A percentile compares a stretch with the other conserved stretches of the same genome.
phyloP scores from a whole-genome alignment of 371 early-diverging fungal species.

The Blakeslea trispora region DNA sequence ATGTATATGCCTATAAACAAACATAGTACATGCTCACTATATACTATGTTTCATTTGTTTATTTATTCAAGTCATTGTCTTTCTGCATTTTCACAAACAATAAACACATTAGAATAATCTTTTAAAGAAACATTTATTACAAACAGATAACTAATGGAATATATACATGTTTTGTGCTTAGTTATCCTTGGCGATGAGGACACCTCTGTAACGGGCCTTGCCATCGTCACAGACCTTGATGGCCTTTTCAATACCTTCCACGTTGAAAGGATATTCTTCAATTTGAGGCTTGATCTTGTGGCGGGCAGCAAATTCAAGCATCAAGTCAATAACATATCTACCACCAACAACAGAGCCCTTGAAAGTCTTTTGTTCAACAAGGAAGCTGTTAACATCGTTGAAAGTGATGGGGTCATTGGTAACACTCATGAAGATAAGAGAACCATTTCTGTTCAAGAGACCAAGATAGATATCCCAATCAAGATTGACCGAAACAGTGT shows the following conservation, averaged over 20 bases:
- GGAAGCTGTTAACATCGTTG: conserved; percentile 23
- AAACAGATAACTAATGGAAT: no score
- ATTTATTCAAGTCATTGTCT: no score
- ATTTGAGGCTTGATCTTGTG: conserved; percentile 53
- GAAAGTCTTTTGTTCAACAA: conserved; percentile 35
- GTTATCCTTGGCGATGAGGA: conserved; percentile 33
- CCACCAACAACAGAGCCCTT: conserved; percentile 51
- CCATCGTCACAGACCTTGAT: conserved; percentile 28
- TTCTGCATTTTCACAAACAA: no score
- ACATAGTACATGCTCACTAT: no score
- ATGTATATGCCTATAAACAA: no score
- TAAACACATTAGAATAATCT: no score
- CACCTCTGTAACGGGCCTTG: conserved; percentile 41
- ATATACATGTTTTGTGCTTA: background rate
- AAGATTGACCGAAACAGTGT: conserved; percentile 45
- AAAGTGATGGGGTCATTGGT: conserved; percentile 37
- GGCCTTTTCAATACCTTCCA: conserved; percentile 32
- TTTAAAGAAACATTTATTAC: no score
- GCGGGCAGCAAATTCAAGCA: conserved; percentile 54
- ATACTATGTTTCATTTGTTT: no score
- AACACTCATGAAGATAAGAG: conserved; percentile 55
- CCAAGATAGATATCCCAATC: conserved; percentile 46
- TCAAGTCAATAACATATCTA: conserved; percentile 38
- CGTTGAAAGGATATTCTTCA: conserved; percentile 42
- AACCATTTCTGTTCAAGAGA: conserved; percentile 48